Evolutionary conservation across 2,329 filamentous ascomycete genomes (phyloP), one percentile per base, ranked within the genome.

Genomic region (Lasiodiplodia sp.): DNA sequence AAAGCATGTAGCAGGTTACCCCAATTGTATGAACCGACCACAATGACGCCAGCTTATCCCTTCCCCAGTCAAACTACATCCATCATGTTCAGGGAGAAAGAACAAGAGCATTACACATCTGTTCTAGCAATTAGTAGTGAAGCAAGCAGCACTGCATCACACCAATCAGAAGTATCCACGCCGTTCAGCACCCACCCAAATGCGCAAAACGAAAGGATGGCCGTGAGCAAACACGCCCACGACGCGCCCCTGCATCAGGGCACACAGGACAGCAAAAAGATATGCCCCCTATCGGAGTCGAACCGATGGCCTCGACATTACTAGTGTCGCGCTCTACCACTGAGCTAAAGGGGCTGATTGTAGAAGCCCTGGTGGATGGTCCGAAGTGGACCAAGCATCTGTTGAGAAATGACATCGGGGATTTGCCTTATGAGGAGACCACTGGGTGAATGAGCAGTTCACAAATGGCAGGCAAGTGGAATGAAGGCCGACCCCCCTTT

Each of bases 251-350:
- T n/a, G 18, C 44, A 47, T n/a, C 44, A 21, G n/a, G 44, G 8
- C 8, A 21, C 7, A 10, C 37, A 10, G 31, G 8, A 23, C 2
- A n/a, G 58, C 60, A 64, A 64, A 64, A 64, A 52, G 60, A 53
- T 23, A 38, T 68, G 66, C 66, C 66, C 56, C 66, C 66, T 60
- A 62, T 62, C 66, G 66, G 66, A 68, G 66, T 68, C 66, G 66
- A 68, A 68, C 66, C 66, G 66, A 68, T 62, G 66, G 56, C 66
- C 66, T 68, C 66, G 66, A 62, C 66, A 68, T 68, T 68, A 68
- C 66, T 68, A 68, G 66, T 68, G 66, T 62, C 66, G 66, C 66
- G 66, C 66, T 68, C 66, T 68, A 68, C 66, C 66, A 68, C 66
- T 68, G 66, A 68, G 66, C 66, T 68, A 68, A 60, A 68, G 66